Evolutionary conservation across 1,284 basidiomycete species (phyloP).

Genomic region (Schizopora paradoxa): DNA sequence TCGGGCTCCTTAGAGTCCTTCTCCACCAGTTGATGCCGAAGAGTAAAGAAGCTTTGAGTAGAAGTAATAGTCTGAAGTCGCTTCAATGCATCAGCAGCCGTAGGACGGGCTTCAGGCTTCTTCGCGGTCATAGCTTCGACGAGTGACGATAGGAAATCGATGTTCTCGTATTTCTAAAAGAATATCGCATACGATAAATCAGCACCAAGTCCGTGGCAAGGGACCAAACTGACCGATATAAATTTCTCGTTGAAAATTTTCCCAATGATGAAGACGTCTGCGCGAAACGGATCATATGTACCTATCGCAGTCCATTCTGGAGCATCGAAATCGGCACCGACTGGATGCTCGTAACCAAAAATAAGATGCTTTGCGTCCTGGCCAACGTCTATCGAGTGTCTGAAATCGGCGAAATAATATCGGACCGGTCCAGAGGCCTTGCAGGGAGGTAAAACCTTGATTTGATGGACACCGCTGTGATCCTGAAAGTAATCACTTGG

Average conservation of each 20-base stretch:
- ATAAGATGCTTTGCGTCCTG: not conserved
- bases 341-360: not conserved
- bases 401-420: not conserved
- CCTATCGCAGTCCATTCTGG: constrained; percentile 25
- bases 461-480: not conserved
- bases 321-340: constrained; percentile 20
- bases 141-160: constrained; percentile 22
- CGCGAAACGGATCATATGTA: constrained; percentile 31
- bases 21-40: too few relatives aligned
- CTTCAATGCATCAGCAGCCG: constrained; percentile 14
- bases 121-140: constrained; percentile 19
- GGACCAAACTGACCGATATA: constrained; percentile 11
- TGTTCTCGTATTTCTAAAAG: constrained; percentile 22
- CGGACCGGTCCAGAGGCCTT: not conserved
- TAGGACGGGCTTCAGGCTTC: constrained; percentile 21
- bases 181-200: too few relatives aligned
- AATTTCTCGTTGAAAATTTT: constrained; percentile 20
- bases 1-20: too few relatives aligned
- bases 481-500: constrained; percentile 3
- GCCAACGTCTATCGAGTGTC: not conserved
- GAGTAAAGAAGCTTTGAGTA: too few relatives aligned
- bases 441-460: constrained; percentile 10
- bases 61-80: not conserved
- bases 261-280: constrained; percentile 28
- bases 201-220: not conserved